These are phyloP conservation scores for Sordariomycetes sp. DNA, from an alignment of 2,329 filamentous ascomycete genomes.

Conservation along the genomic window DNA sequence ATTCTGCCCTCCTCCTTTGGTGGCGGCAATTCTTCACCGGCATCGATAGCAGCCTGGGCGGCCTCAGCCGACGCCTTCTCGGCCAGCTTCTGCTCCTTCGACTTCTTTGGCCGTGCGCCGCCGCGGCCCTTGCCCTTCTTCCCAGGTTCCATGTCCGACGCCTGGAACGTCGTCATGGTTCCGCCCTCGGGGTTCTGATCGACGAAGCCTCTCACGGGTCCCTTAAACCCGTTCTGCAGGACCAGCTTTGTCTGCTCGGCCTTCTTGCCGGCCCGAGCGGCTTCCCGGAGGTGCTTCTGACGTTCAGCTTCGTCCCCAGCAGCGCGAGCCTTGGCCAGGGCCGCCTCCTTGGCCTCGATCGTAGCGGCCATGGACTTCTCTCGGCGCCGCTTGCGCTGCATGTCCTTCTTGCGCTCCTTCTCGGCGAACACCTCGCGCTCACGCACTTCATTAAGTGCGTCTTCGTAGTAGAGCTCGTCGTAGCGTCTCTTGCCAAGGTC, in stretches of 20 bases:
- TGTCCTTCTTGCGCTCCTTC: constrained; percentile 99
- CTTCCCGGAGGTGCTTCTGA: constrained; percentile 71
- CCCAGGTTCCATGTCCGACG: constrained; percentile 41
- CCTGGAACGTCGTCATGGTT: constrained; percentile 74
- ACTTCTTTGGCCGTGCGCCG: constrained; percentile 74
- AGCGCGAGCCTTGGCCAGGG: constrained; percentile 65
- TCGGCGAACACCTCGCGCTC: constrained; percentile 85
- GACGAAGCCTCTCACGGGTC: constrained; percentile 50
- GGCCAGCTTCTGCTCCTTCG: constrained; percentile 75
- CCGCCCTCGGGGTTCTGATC: constrained; percentile 78
- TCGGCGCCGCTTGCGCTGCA: constrained; percentile 91
- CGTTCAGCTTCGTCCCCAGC: constrained; percentile 76
- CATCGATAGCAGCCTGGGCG: constrained; percentile 74
- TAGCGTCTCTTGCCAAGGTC: constrained; percentile 66
- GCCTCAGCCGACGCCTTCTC: constrained; percentile 76
- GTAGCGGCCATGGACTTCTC: constrained; percentile 94
- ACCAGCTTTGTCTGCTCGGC: constrained; percentile 82
- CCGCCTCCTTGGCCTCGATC: constrained; percentile 79
- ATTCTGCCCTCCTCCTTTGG: constrained; percentile 49
- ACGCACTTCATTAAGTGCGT: constrained; percentile 77
- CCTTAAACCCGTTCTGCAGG: constrained; percentile 78
- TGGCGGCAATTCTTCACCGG: constrained; percentile 60
- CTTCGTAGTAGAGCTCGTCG: constrained; percentile 64
- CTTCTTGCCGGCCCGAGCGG: constrained; percentile 85
- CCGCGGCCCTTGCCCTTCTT: constrained; percentile 44